Conservation (phyloP, 2,329 filamentous ascomycete genomes). For the Neophaeococcomyces aloes region DNA sequence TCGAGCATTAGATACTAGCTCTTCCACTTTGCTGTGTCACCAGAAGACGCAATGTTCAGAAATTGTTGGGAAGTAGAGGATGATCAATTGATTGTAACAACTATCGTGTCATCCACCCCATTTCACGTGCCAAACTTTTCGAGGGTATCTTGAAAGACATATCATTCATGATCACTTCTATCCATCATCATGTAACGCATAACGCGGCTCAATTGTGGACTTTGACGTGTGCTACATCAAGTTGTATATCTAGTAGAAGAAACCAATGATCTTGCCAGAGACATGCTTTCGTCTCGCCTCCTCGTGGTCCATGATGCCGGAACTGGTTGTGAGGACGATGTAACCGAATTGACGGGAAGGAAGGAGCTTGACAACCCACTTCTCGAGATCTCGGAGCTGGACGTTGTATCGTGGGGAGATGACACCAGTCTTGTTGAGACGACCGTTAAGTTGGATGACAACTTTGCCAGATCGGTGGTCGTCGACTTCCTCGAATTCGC, state of each 20-base stretch:
- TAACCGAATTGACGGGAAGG: constrained; percentile 99
- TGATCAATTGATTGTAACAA: not conserved
- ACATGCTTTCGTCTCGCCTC: constrained; percentile 99
- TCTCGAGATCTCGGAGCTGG: constrained; percentile 93
- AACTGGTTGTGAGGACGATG: constrained; percentile 97
- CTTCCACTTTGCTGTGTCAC: too few relatives aligned
- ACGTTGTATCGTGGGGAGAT: constrained; percentile 99
- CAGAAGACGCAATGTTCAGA: not conserved
- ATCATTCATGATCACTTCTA: constrained; percentile 1
- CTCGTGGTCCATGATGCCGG: constrained; percentile 99
- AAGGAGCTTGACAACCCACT: constrained; percentile 99
- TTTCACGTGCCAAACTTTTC: constrained; percentile 2
- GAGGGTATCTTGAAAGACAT: constrained; percentile 7
- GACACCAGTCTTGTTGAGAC: constrained; percentile 98
- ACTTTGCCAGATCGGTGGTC: constrained; percentile 99
- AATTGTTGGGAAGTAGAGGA: not conserved
- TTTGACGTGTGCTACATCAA: not conserved
- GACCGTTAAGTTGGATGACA: constrained; percentile 97
- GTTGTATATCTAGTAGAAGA: constrained; percentile 72
- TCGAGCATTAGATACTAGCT: too few relatives aligned
- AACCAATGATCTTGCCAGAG: constrained; percentile 96
- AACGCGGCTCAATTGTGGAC: not conserved
- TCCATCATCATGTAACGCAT: not conserved
- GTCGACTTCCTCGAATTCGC: constrained; percentile 98
- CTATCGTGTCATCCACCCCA: not conserved